phyloP scores from a whole-genome alignment of 768 basidiomycete species.

The Lentinula aciculospora region DNA sequence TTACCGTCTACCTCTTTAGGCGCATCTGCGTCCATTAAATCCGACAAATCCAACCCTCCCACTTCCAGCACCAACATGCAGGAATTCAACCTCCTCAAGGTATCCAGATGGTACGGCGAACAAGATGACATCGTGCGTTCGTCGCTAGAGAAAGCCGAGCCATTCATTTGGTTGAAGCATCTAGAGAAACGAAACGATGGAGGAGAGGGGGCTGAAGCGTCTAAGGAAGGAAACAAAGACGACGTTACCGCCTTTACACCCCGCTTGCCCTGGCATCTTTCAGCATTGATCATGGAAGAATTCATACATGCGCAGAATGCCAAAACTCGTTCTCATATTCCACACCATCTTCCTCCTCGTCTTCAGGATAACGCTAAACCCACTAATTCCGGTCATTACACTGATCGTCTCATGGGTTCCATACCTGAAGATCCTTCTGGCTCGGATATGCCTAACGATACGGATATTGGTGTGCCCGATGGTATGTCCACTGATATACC shows the following conservation, averaged over 20 bases:
- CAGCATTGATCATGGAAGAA: constrained; percentile 67
- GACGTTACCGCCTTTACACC: background rate
- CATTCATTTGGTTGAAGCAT: constrained; percentile 71
- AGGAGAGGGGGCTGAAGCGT: background rate
- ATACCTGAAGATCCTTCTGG: constrained; percentile 34
- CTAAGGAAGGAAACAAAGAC: background rate
- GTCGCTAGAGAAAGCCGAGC: constrained; percentile 61
- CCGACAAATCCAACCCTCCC: background rate
- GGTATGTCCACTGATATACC: no score
- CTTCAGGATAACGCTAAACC: no score
- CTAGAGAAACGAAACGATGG: constrained; percentile 29
- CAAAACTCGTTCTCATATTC: constrained; percentile 16
- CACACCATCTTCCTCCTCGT: background rate
- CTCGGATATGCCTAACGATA: background rate
- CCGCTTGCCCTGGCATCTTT: constrained; percentile 55
- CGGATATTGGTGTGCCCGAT: background rate
- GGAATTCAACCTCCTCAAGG: constrained; percentile 39
- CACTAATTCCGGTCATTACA: no score
- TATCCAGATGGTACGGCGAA: constrained; percentile 56
- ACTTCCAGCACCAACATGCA: background rate
- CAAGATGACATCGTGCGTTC: constrained; percentile 41
- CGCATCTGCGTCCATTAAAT: background rate
- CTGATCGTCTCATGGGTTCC: constrained; percentile 26
- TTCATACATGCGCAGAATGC: constrained; percentile 39
- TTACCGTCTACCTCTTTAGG: constrained; percentile 15